These are phyloP conservation scores for Salix brachista DNA, from an alignment of 345 rosid species.

Conservation along the genomic window DNA sequence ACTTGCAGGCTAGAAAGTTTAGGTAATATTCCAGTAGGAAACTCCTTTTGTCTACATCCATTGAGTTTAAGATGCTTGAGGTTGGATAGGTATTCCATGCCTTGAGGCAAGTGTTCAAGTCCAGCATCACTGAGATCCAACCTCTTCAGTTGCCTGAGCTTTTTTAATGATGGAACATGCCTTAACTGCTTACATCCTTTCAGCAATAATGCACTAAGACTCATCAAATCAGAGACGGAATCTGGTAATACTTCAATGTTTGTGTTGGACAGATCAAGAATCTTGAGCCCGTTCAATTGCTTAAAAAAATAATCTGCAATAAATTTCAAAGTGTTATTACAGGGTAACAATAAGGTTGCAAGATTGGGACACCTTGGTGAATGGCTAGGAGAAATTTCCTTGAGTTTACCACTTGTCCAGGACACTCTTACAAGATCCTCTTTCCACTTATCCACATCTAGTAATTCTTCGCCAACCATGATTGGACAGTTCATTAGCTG, in stretches of 20 bases:
- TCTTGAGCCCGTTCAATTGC: not conserved
- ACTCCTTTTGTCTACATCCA: not conserved
- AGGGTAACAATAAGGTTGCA: not conserved
- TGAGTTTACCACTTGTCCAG: not conserved
- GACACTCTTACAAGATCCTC: conserved; percentile 18
- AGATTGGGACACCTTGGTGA: conserved; percentile 13
- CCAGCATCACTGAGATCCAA: conserved; percentile 6
- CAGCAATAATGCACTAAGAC: conserved; percentile 18
- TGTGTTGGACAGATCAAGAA: not conserved
- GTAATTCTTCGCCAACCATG: not conserved
- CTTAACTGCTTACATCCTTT: not conserved
- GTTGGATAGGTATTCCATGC: conserved; percentile 15
- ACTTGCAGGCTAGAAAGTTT: conserved; percentile 1
- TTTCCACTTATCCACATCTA: not conserved
- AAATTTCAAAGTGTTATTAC: not conserved
- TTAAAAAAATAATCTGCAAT: conserved; percentile 1
- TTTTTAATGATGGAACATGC: conserved; percentile 20
- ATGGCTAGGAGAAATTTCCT: not conserved
- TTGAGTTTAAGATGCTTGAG: conserved; percentile 17
- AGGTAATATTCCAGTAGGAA: conserved; percentile 4
- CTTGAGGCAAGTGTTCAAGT: conserved; percentile 16
- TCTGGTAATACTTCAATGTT: conserved; percentile 6
- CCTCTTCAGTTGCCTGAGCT: conserved; percentile 4
- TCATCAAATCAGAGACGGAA: conserved; percentile 7
- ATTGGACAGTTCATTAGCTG: not conserved